phyloP scores from a whole-genome alignment of 2,329 filamentous ascomycete genomes.

The Aschersonia sp. region DNA sequence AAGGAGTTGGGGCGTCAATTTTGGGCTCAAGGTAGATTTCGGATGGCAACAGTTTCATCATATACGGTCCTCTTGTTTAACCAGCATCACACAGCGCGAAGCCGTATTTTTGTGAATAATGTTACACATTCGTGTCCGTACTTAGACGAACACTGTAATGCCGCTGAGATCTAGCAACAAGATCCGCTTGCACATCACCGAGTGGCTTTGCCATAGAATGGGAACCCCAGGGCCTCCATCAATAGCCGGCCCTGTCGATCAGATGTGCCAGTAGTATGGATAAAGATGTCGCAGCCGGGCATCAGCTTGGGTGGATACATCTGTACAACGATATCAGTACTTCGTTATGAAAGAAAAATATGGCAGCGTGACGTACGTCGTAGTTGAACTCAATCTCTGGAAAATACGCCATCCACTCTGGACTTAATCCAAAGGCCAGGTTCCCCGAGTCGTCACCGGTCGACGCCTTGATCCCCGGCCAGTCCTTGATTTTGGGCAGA shows the following conservation, averaged over 20 bases:
- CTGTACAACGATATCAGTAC: slow-evolving; percentile 16
- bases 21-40: neutral
- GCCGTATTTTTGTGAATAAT: no score
- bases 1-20: neutral
- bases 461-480: slow-evolving; percentile 49
- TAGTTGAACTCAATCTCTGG: slow-evolving; percentile 93
- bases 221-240: slow-evolving; percentile 31
- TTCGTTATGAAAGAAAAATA: slow-evolving; percentile 9
- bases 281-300: slow-evolving; percentile 68
- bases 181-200: slow-evolving; percentile 12
- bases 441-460: slow-evolving; percentile 85
- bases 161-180: no score
- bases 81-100: no score
- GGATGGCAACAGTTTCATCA: no score
- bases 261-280: slow-evolving; percentile 73
- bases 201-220: slow-evolving; percentile 64
- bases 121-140: no score
- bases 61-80: no score
- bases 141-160: no score
- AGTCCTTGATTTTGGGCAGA: slow-evolving; percentile 91
- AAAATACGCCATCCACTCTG: slow-evolving; percentile 67
- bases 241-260: slow-evolving; percentile 75
- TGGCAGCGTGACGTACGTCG: slow-evolving; percentile 46
- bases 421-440: slow-evolving; percentile 64
- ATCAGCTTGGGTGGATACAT: slow-evolving; percentile 58